A percentile compares a stretch with the other conserved stretches of the same genome.
Conservation (phyloP, 352 stramenopile species). For the Globisporangium ultimum region DNA sequence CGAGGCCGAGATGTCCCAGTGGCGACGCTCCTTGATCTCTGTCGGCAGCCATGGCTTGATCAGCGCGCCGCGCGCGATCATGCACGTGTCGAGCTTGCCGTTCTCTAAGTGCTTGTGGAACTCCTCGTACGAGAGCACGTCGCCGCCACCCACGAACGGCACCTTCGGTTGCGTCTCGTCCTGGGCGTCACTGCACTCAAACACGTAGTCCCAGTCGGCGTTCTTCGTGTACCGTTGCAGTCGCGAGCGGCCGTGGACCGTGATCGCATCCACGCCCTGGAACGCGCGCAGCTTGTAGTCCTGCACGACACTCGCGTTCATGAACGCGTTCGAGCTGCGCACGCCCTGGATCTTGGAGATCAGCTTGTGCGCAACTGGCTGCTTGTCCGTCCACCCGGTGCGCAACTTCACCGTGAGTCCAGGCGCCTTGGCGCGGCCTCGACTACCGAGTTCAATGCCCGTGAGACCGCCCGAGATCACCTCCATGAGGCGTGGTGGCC, state of each 20-base stretch:
- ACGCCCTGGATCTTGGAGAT: conserved; percentile 87
- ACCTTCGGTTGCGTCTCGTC: conserved; percentile 36
- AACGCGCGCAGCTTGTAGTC: conserved; percentile 62
- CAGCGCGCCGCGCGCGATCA: conserved; percentile 92
- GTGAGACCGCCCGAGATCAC: conserved; percentile 89
- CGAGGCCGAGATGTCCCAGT: conserved; percentile 96
- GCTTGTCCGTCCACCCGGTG: conserved; percentile 96
- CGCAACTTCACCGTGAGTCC: conserved; percentile 98
- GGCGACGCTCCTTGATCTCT: conserved; percentile 97
- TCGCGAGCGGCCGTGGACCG: conserved; percentile 95
- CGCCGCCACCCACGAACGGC: conserved; percentile 92
- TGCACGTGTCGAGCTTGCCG: conserved; percentile 85
- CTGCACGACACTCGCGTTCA: conserved; percentile 77
- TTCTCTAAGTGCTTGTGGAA: conserved; percentile 83
- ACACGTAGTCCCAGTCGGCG: conserved; percentile 99
- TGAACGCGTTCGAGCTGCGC: conserved; percentile 53
- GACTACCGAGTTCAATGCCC: conserved; percentile 69
- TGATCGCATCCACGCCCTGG: conserved; percentile 72
- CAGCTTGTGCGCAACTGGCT: conserved; percentile 93
- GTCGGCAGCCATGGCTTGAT: conserved; percentile 99
- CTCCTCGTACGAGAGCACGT: conserved; percentile 85
- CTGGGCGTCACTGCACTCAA: conserved; percentile 78
- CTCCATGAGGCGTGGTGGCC: conserved; percentile 85
- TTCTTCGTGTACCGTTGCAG: conserved; percentile 97
- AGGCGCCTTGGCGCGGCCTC: conserved; percentile 27